These are phyloP conservation scores for Diaporthe sp. DNA, from an alignment of 2,329 filamentous ascomycete genomes.

Conservation along the genomic window DNA sequence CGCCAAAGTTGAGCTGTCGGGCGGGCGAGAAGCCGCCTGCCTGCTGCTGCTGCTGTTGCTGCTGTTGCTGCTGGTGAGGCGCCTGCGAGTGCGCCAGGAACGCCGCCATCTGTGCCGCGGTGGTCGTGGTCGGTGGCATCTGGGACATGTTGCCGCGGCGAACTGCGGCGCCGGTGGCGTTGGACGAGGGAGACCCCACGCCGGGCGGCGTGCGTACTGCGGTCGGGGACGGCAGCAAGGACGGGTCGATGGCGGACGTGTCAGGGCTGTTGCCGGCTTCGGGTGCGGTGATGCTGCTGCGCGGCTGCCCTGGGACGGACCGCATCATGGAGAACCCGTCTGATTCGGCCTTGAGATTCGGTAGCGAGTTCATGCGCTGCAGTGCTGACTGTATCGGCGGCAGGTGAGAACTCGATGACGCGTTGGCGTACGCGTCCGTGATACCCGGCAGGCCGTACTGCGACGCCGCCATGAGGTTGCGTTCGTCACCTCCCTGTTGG, in stretches of 20 bases:
- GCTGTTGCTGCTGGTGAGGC: constrained; percentile 44
- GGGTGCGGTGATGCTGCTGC: constrained; percentile 53
- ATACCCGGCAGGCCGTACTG: constrained; percentile 35
- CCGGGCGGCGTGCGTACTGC: constrained; percentile 52
- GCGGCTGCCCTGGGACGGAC: constrained; percentile 54
- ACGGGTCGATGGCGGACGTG: constrained; percentile 56
- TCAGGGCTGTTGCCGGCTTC: constrained; percentile 45
- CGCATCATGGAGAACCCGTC: constrained; percentile 55
- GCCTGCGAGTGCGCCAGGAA: constrained; percentile 32
- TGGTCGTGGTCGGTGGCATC: constrained; percentile 45
- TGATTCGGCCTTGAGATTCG: constrained; percentile 53
- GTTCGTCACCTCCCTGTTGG: constrained; percentile 39
- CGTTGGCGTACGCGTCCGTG: constrained; percentile 49
- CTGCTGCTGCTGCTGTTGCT: constrained; percentile 50
- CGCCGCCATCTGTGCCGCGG: constrained; percentile 35
- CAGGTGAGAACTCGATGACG: constrained; percentile 57
- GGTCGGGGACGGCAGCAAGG: constrained; percentile 60
- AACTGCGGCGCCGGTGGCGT: constrained; percentile 41
- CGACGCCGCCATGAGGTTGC: neutral
- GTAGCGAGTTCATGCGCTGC: constrained; percentile 46
- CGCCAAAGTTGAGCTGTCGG: constrained; percentile 54
- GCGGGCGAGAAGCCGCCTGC: constrained; percentile 41
- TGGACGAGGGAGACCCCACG: constrained; percentile 41
- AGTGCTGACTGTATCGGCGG: constrained; percentile 48
- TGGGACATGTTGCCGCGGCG: constrained; percentile 44